Evolutionary conservation across 2,329 filamentous ascomycete genomes (phyloP).

Genomic region (Clonostachys chloroleuca): DNA sequence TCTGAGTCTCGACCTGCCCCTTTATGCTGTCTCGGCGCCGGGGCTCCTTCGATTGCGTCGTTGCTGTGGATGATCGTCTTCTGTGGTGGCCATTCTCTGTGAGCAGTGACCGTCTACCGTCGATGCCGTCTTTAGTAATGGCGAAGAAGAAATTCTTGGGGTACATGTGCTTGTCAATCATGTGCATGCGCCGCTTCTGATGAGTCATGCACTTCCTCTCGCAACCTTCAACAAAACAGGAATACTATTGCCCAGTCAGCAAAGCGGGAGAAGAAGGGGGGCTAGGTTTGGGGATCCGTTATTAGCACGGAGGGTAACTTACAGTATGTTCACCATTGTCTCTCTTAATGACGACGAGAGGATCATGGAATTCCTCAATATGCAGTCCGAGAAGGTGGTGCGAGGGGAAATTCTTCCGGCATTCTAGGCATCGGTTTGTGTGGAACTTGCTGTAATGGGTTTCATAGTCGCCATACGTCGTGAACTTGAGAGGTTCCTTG

Average conservation of each 20-base stretch:
- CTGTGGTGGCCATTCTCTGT: slow-evolving; percentile 46
- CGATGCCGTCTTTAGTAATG: slow-evolving; percentile 85
- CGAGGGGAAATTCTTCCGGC: slow-evolving; percentile 83
- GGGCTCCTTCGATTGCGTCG: slow-evolving; percentile 22
- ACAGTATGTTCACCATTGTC: slow-evolving; percentile 86
- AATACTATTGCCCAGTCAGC: slow-evolving; percentile 51
- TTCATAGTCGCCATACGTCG: slow-evolving; percentile 77
- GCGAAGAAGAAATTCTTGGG: slow-evolving; percentile 85
- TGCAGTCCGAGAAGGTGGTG: slow-evolving; percentile 76
- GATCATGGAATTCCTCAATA: slow-evolving; percentile 88
- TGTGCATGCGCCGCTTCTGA: slow-evolving; percentile 79
- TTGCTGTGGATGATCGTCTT: slow-evolving; percentile 34
- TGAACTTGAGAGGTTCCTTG: slow-evolving; percentile 63
- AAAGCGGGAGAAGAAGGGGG: not conserved
- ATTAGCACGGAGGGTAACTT: slow-evolving; percentile 21
- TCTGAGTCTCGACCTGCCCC: not conserved
- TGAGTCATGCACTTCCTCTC: slow-evolving; percentile 79
- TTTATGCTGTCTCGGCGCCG: slow-evolving; percentile 25
- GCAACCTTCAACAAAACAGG: slow-evolving; percentile 86
- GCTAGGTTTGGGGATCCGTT: not conserved
- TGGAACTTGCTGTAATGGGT: slow-evolving; percentile 79
- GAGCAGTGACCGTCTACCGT: slow-evolving; percentile 76
- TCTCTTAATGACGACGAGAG: slow-evolving; percentile 65
- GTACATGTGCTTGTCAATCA: slow-evolving; percentile 93
- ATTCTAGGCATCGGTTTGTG: slow-evolving; percentile 80